phyloP scores from a whole-genome alignment of 495 filamentous ascomycete species.

The Neurospora terricola region DNA sequence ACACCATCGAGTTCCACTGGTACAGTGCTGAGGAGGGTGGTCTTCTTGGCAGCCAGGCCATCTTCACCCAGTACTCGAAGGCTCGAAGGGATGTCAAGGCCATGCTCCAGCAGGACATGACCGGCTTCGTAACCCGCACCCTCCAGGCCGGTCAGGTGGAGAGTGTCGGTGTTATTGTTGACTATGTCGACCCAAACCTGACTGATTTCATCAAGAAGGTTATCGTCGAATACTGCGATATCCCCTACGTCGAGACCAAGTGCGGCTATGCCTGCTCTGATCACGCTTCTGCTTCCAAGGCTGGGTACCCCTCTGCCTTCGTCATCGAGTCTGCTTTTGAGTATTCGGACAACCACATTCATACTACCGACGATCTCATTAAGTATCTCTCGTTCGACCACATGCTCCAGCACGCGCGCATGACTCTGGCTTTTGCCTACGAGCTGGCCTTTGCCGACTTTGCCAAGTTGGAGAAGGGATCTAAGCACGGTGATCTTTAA shows the following conservation, averaged over 20 bases:
- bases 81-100: conserved; percentile 71
- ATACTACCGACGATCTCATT: conserved; percentile 80
- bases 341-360: conserved; percentile 80
- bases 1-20: conserved; percentile 98
- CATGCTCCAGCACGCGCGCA: conserved; percentile 92
- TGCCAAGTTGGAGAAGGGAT: conserved; percentile 23
- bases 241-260: conserved; percentile 82
- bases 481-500: conserved; percentile 10
- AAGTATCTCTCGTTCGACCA: conserved; percentile 89
- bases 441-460: conserved; percentile 69
- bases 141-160: conserved; percentile 75
- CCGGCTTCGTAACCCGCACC: conserved; percentile 77
- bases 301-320: conserved; percentile 90
- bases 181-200: conserved; percentile 74
- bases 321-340: conserved; percentile 89
- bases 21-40: conserved; percentile 95
- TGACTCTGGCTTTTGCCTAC: conserved; percentile 83
- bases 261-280: conserved; percentile 98
- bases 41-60: conserved; percentile 78
- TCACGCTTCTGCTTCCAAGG: conserved; percentile 92
- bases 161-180: conserved; percentile 85
- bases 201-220: conserved; percentile 90
- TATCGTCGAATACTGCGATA: conserved; percentile 79
- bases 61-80: conserved; percentile 80
- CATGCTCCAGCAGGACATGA: conserved; percentile 99